Evolutionary conservation across 176 grass and related monocot species (phyloP).

Genomic region (Avena eriantha): DNA sequence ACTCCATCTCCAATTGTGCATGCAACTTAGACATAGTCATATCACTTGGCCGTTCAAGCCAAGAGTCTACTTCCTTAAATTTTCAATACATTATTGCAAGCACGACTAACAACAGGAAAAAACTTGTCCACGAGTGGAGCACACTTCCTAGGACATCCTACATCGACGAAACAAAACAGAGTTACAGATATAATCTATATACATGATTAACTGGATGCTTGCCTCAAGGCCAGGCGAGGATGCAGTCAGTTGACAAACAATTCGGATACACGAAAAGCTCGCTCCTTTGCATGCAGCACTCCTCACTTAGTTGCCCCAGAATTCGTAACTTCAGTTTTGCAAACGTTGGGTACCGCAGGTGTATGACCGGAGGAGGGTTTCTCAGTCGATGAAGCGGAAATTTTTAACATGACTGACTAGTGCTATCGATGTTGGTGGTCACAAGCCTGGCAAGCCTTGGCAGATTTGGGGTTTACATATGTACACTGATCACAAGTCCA

Average conservation of each 20-base stretch:
- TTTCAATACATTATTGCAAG: slow-evolving; percentile 47
- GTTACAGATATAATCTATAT: slow-evolving; percentile 54
- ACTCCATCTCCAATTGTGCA: no score
- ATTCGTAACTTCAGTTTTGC: slow-evolving; percentile 12
- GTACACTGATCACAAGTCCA: slow-evolving; percentile 95
- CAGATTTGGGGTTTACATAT: slow-evolving; percentile 68
- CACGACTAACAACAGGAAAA: slow-evolving; percentile 49
- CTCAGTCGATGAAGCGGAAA: slow-evolving; percentile 10
- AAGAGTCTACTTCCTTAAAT: slow-evolving; percentile 22
- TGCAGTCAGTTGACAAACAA: slow-evolving; percentile 36
- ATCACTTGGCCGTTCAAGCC: not conserved
- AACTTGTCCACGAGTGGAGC: slow-evolving; percentile 27
- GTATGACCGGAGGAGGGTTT: slow-evolving; percentile 4
- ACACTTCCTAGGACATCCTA: slow-evolving; percentile 33
- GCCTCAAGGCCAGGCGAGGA: not conserved
- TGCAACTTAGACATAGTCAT: no score
- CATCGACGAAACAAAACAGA: slow-evolving; percentile 40
- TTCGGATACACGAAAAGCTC: slow-evolving; percentile 32
- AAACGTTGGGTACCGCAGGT: not conserved
- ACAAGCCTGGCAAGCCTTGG: slow-evolving; percentile 76
- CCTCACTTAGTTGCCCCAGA: slow-evolving; percentile 11
- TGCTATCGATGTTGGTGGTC: slow-evolving; percentile 57
- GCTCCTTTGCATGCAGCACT: slow-evolving; percentile 11
- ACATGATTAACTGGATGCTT: slow-evolving; percentile 47
- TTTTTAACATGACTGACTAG: slow-evolving; percentile 29